These are phyloP conservation scores for Phoma sp. DNA, from an alignment of 2,329 filamentous ascomycete genomes.

Conservation along the genomic window DNA sequence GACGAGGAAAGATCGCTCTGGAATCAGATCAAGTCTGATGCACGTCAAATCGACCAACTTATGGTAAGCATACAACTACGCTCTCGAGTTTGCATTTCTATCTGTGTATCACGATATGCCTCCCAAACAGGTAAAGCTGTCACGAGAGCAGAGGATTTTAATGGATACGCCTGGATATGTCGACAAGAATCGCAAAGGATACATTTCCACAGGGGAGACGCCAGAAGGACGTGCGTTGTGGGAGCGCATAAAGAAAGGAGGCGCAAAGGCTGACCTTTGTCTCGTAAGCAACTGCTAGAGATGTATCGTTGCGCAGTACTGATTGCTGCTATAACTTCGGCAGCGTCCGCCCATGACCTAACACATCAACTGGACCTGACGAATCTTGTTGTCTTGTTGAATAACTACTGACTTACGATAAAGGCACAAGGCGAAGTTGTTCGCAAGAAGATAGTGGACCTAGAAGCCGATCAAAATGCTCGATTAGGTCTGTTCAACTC, in stretches of 20 bases:
- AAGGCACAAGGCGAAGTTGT: slow-evolving; percentile 42
- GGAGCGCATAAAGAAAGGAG: neutral
- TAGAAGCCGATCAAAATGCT: slow-evolving; percentile 37
- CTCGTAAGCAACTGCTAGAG: neutral
- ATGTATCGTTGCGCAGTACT: neutral
- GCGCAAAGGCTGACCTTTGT: neutral
- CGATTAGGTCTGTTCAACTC: slow-evolving; percentile 31
- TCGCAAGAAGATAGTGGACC: slow-evolving; percentile 41
- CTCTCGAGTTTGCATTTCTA: neutral
- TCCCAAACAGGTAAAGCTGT: neutral
- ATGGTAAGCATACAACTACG: slow-evolving; percentile 47
- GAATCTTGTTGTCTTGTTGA: neutral
- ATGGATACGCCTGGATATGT: neutral
- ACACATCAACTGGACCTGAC: neutral
- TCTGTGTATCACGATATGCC: slow-evolving; percentile 11
- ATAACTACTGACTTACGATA: neutral
- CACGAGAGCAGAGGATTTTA: neutral
- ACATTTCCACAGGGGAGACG: too few relatives aligned
- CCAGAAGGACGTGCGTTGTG: neutral
- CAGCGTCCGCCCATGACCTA: too few relatives aligned
- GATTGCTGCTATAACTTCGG: neutral
- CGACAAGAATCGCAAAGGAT: neutral
- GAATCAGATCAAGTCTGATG: slow-evolving; percentile 56
- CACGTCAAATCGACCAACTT: slow-evolving; percentile 54
- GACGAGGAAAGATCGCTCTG: slow-evolving; percentile 59